phyloP scores from a whole-genome alignment of 2,329 filamentous ascomycete species.

The Arthroderma sp. region DNA sequence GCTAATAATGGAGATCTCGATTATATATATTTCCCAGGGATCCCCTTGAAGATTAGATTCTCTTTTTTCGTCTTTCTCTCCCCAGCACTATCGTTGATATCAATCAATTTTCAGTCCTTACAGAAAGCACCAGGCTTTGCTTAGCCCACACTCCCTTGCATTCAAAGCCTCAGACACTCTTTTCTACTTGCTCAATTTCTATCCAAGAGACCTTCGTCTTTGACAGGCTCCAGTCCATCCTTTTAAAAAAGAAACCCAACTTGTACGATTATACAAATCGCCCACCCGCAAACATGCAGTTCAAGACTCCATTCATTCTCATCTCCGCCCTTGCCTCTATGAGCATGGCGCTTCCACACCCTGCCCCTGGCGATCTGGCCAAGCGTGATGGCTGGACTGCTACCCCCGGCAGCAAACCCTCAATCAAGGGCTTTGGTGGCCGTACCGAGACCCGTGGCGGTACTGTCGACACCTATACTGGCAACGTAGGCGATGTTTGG shows the following conservation, averaged over 20 bases:
- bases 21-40: too few species aligned
- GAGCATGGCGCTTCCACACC: slow-evolving; percentile 24
- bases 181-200: background rate
- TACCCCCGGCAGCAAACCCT: slow-evolving; percentile 14
- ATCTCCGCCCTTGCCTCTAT: slow-evolving; percentile 25
- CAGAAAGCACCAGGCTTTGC: too few species aligned
- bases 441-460: slow-evolving; percentile 10
- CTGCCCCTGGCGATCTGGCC: background rate
- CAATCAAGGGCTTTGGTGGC: slow-evolving; percentile 21
- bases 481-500: slow-evolving; percentile 26
- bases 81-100: too few species aligned
- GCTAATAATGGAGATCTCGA: too few species aligned
- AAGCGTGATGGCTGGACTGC: slow-evolving; percentile 15
- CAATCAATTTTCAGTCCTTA: too few species aligned
- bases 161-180: background rate
- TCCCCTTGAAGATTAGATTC: too few species aligned
- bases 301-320: slow-evolving; percentile 26
- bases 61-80: too few species aligned
- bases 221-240: background rate
- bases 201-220: background rate
- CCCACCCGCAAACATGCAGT: slow-evolving; percentile 20
- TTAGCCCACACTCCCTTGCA: too few species aligned
- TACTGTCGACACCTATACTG: slow-evolving; percentile 17
- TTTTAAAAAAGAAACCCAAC: background rate
- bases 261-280: background rate